Evolutionary conservation across 1,139 yeast species (phyloP).

Genomic region (Ogataea hybrid): DNA sequence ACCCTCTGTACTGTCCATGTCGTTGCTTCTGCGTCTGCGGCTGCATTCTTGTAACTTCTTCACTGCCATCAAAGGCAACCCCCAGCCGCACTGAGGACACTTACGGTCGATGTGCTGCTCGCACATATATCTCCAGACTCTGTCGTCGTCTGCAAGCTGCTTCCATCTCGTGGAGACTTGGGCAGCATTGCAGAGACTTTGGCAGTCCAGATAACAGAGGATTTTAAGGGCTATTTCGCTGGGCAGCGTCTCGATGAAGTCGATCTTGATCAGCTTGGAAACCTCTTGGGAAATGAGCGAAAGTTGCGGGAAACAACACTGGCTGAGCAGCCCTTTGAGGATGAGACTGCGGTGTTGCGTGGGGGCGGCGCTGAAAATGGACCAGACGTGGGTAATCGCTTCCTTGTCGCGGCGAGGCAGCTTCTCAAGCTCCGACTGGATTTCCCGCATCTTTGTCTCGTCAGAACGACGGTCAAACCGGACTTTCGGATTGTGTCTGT

Average conservation of each 20-base stretch:
- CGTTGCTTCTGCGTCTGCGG: constrained; percentile 35
- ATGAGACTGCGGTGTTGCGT: constrained; percentile 68
- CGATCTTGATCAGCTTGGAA: constrained; percentile 76
- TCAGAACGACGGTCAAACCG: constrained; percentile 71
- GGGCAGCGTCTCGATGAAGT: constrained; percentile 82
- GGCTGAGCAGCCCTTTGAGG: constrained; percentile 78
- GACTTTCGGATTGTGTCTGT: constrained; percentile 87
- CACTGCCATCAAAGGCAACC: constrained; percentile 87
- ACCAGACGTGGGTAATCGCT: constrained; percentile 75
- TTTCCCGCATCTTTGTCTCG: constrained; percentile 57
- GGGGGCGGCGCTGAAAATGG: constrained; percentile 72
- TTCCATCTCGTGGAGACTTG: constrained; percentile 89
- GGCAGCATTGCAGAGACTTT: constrained; percentile 88
- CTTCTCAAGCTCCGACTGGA: constrained; percentile 58
- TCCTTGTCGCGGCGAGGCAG: constrained; percentile 64
- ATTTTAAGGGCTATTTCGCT: constrained; percentile 82
- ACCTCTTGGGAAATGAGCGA: constrained; percentile 82
- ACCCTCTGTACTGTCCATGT: constrained; percentile 21
- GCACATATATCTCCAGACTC: constrained; percentile 98
- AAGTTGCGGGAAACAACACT: constrained; percentile 93
- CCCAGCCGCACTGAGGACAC: constrained; percentile 99
- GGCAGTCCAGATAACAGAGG: constrained; percentile 85
- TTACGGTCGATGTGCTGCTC: constrained; percentile 96
- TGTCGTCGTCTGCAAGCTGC: constrained; percentile 85
- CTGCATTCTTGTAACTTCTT: constrained; percentile 57